Base-by-base conservation (phyloP, 2,329 filamentous ascomycete species). In the Nigrograna mackinnonii region DNA sequence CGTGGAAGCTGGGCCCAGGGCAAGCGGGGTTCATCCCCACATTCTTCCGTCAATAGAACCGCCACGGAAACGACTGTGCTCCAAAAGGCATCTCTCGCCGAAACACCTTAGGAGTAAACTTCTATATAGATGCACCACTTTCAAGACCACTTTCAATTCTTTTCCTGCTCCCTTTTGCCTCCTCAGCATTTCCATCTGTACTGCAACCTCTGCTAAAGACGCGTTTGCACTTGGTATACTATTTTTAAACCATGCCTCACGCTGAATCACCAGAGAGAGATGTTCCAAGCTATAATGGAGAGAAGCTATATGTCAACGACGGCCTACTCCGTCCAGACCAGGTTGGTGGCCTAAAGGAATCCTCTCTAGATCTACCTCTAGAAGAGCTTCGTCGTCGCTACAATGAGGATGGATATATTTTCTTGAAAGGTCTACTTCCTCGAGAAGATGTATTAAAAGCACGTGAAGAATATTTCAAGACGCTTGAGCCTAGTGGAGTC, bases 401-500 rank as follows among this genome's bases (percentile, higher is more conserved):
- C 52, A 48, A 71, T 5, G 57, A 72, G 44, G 73, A 83, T 34
- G 79, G 79, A 17, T 82, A 83, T 49, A 58, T 83, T 20, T 78
- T 79, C 40, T 41, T 84, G 2, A 83, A 82, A 49, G 72, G 73
- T 1, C 57, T 83, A 0, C 61, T 83, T 2, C 79, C 79, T 0
- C 73, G 74, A 3, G 60, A 68, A 2, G 77, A 82, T 39, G 78
- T 83, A 1, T 68, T 82, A 6, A 66, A 69, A 24, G 74, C 76
- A 6, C 74, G 80, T 2, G 64, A 74, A 41, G 61, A 70, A 22
- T 84, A 83, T 58, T 84, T 83, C 57, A 60, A 66, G 3, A 74
- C 75, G 32, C 66, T 84, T 4, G 66, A 74, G 1, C 73, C 80
- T 1, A 83, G 75, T 20, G 79, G 79, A 1, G 74, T 85, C 24